Percentiles rank a stretch among this genome's conserved stretches.
Conservation (phyloP, 2,329 filamentous ascomycete species). For the Fusarium albosuccineum region DNA sequence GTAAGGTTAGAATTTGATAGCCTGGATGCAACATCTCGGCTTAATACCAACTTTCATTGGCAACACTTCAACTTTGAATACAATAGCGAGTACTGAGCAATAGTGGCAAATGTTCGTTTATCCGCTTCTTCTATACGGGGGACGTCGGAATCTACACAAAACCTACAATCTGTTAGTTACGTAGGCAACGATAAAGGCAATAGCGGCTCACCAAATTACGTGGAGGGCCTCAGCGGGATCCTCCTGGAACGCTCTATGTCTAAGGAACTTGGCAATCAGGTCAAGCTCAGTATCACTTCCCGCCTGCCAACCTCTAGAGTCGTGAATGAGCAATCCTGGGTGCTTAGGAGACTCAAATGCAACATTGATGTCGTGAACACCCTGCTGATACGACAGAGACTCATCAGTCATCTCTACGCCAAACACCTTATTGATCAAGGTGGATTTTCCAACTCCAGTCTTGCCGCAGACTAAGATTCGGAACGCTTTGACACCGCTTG, state of each 20-base stretch:
- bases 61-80: too few species aligned
- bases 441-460: conserved; percentile 45
- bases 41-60: too few species aligned
- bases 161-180: too few species aligned
- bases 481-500: conserved; percentile 44
- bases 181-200: too few species aligned
- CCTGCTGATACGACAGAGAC: conserved; percentile 41
- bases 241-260: conserved; percentile 43
- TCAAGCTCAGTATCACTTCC: conserved; percentile 43
- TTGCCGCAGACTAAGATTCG: conserved; percentile 44
- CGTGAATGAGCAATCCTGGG: conserved; percentile 42
- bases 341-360: conserved; percentile 44
- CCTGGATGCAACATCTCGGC: too few species aligned
- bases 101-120: conserved; percentile 44
- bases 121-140: conserved; percentile 45
- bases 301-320: conserved; percentile 45
- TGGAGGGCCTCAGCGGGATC: conserved; percentile 43
- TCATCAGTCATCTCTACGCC: conserved; percentile 44
- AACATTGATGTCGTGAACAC: conserved; percentile 45
- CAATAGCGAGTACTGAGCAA: too few species aligned
- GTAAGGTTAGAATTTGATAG: too few species aligned
- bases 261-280: conserved; percentile 44
- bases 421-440: conserved; percentile 46
- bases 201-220: conserved; percentile 44
- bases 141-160: conserved; percentile 44